phyloP scores from a whole-genome alignment of 169 alveolate genomes.

The Cytauxzoon felis region DNA sequence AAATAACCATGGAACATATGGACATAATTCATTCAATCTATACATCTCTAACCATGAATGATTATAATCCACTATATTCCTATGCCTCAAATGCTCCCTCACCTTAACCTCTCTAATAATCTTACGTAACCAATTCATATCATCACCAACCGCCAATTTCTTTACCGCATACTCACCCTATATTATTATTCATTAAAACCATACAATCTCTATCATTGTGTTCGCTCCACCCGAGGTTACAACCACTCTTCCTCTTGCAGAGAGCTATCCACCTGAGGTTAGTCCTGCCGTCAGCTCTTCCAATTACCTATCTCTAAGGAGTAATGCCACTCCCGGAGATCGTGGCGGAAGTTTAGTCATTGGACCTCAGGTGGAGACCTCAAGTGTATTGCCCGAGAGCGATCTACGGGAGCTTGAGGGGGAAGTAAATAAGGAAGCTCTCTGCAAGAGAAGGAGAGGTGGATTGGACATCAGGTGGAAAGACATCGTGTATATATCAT shows the following conservation, averaged over 20 bases:
- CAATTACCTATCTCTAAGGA: no score
- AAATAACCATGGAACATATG: constrained; percentile 81
- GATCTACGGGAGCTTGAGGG: no score
- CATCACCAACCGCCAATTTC: constrained; percentile 81
- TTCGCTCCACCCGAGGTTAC: neutral
- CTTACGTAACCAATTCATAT: constrained; percentile 67
- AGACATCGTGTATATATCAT: neutral
- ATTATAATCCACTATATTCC: constrained; percentile 73
- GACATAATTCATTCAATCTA: constrained; percentile 73
- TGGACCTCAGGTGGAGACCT: no score
- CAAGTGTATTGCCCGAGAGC: no score
- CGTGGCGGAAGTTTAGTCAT: no score
- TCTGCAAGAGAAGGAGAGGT: no score
- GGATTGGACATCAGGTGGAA: no score
- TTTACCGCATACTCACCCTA: constrained; percentile 79
- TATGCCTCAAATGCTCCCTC: constrained; percentile 74
- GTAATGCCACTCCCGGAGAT: no score
- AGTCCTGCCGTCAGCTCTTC: no score
- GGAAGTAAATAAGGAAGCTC: no score
- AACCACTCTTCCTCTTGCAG: no score
- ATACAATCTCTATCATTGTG: neutral
- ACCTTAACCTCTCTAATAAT: constrained; percentile 76
- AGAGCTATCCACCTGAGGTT: no score
- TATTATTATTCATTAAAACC: constrained; percentile 6
- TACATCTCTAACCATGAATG: constrained; percentile 80